Evolutionary conservation across 371 early-diverging fungal genomes (phyloP), one percentile per base, ranked within the genome.

Genomic region (Mortierella sp.): DNA sequence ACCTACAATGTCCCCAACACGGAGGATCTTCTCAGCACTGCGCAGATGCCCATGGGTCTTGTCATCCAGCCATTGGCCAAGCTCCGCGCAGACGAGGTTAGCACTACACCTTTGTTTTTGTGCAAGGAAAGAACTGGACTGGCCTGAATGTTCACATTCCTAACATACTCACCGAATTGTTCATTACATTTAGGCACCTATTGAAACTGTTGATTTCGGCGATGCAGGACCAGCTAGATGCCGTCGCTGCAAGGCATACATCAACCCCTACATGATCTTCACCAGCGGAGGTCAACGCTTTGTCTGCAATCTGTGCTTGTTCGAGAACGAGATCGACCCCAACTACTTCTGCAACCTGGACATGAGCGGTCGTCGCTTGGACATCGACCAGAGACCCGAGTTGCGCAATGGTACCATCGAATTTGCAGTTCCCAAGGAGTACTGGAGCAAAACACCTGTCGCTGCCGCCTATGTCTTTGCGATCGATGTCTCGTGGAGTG

Each of bases 331-430:
- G 77, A 92, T 94, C 91, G 85, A 73, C 44, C 79, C 74, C 11
- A 93, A 95, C 61, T 97, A 98, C 86, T 98, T 97, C 73, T 93
- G 94, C 85, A 96, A 97, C 82, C 84, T 97, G 64, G 99, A 99
- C 85, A 94, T 97, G 95, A 89, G 87, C 37, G 97, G 98, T 11
- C 90, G 95, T 45, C 92, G 99, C 11, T 87, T 94, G 85, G 99
- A 98, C 87, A 72, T 89, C 19, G 93, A 94, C 39, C 85, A 90
- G 75, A 92, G 97, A n/a, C 98, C 98, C 1, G 99, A 99, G 86
- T 89, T 99, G 48, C 89, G 90, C 44, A 89, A 87, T 77, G 99
- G 99, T 13, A 92, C 95, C 0, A 92, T 97, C 8, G 99, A 99
- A 71, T 98, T 95, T 88, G 92, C 92, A 1, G 99, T 96, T 0